phyloP scores from a whole-genome alignment of 2,329 filamentous ascomycete genomes.

The Aspergillus unguis region DNA sequence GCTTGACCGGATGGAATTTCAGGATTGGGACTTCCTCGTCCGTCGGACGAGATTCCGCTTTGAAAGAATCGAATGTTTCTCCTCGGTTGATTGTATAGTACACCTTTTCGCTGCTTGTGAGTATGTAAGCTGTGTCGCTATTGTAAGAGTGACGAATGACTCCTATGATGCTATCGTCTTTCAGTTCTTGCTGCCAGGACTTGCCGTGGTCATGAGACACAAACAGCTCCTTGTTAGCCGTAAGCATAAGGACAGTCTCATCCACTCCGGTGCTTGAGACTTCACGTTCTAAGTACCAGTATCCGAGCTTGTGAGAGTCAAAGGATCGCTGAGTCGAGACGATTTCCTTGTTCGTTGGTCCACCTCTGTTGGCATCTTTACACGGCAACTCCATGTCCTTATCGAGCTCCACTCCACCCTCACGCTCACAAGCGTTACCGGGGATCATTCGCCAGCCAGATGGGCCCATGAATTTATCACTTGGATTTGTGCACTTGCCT shows the following conservation, averaged over 20 bases:
- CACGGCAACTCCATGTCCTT: conserved; percentile 73
- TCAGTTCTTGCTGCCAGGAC: conserved; percentile 69
- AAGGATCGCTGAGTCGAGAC: conserved; percentile 60
- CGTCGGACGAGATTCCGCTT: conserved; percentile 63
- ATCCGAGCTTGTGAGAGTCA: conserved; percentile 54
- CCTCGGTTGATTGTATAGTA: conserved; percentile 82
- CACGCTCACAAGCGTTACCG: conserved; percentile 67
- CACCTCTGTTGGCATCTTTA: conserved; percentile 56
- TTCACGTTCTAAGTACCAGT: conserved; percentile 75
- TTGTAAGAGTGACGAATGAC: conserved; percentile 78
- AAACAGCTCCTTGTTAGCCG: conserved; percentile 60
- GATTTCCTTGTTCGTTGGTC: conserved; percentile 59
- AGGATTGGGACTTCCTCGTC: conserved; percentile 52
- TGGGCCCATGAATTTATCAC: conserved; percentile 74
- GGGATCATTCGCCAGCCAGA: conserved; percentile 93
- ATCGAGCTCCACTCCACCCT: conserved; percentile 64
- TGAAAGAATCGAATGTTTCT: conserved; percentile 67
- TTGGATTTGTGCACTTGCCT: conserved; percentile 67
- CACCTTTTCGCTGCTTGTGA: conserved; percentile 65
- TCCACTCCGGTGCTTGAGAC: conserved; percentile 62
- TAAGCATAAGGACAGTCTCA: conserved; percentile 68
- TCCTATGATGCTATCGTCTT: conserved; percentile 64
- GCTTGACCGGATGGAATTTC: conserved; percentile 78
- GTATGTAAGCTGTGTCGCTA: conserved; percentile 82
- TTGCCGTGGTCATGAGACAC: conserved; percentile 86